Conservation (phyloP, 441 rosid species). For the Pelargonium cotyledonis region DNA sequence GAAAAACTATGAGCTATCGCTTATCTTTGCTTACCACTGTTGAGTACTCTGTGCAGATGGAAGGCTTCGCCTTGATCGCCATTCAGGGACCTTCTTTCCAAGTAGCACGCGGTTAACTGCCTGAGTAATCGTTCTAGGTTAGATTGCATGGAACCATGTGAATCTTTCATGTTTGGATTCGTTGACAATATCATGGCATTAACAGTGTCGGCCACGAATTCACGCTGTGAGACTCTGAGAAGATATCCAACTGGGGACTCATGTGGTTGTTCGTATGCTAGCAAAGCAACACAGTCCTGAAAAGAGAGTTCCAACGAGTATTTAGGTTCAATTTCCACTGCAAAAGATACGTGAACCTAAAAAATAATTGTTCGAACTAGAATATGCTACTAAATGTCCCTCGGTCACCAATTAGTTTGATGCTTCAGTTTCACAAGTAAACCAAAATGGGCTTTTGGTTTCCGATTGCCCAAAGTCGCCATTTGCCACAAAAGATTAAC, state of each 20-base stretch:
- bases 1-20: neutral
- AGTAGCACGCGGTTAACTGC: slow-evolving; percentile 65
- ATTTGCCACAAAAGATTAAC: too few species aligned
- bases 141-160: slow-evolving; percentile 42
- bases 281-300: slow-evolving; percentile 78
- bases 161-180: slow-evolving; percentile 51
- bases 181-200: slow-evolving; percentile 70
- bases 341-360: neutral
- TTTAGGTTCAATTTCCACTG: slow-evolving; percentile 5
- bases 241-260: slow-evolving; percentile 68
- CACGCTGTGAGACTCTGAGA: slow-evolving; percentile 65
- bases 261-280: slow-evolving; percentile 64
- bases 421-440: neutral
- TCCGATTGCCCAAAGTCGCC: too few species aligned
- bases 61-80: slow-evolving; percentile 77
- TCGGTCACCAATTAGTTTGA: neutral
- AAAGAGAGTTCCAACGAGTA: slow-evolving; percentile 11
- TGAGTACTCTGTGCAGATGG: slow-evolving; percentile 46
- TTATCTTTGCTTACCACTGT: slow-evolving; percentile 19
- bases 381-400: neutral
- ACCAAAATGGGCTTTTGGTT: neutral
- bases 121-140: slow-evolving; percentile 61
- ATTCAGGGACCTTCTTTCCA: slow-evolving; percentile 54
- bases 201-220: slow-evolving; percentile 76
- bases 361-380: neutral